Conservation (phyloP, 2,329 filamentous ascomycete species). For the Paecilomyces formosus region DNA sequence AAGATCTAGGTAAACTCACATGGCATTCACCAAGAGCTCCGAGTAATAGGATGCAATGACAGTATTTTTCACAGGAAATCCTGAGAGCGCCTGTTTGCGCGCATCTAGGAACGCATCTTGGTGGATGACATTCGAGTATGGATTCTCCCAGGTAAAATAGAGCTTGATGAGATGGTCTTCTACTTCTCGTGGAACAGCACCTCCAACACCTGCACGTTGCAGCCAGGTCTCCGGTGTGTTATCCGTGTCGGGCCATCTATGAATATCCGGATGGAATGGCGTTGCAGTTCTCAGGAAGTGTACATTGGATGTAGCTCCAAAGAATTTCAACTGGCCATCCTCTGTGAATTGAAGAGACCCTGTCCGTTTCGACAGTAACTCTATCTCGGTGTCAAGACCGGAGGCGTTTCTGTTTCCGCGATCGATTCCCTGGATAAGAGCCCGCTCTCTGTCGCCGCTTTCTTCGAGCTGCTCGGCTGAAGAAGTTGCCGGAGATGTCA, state of each 20-base stretch:
- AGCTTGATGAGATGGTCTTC: conserved; percentile 28
- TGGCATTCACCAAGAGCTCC: conserved; percentile 9
- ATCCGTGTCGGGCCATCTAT: conserved; percentile 10
- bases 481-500: neutral
- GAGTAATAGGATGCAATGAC: conserved; percentile 4
- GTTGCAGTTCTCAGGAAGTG: conserved; percentile 15
- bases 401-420: conserved; percentile 9
- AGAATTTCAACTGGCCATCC: conserved; percentile 25
- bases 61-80: neutral
- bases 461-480: neutral
- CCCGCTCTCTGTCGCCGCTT: conserved; percentile 1
- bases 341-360: conserved; percentile 24
- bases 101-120: conserved; percentile 10
- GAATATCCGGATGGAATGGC: conserved; percentile 7
- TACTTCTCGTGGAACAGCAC: conserved; percentile 16
- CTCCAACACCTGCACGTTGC: conserved; percentile 16
- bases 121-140: conserved; percentile 27
- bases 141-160: conserved; percentile 34
- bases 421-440: conserved; percentile 4
- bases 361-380: conserved; percentile 21
- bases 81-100: conserved; percentile 2
- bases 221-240: conserved; percentile 4
- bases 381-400: conserved; percentile 16
- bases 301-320: conserved; percentile 25
- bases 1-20: conserved; percentile 3